These are phyloP conservation scores for Apiospora saccharicola DNA, from an alignment of 2,329 filamentous ascomycete genomes.

Conservation along the genomic window DNA sequence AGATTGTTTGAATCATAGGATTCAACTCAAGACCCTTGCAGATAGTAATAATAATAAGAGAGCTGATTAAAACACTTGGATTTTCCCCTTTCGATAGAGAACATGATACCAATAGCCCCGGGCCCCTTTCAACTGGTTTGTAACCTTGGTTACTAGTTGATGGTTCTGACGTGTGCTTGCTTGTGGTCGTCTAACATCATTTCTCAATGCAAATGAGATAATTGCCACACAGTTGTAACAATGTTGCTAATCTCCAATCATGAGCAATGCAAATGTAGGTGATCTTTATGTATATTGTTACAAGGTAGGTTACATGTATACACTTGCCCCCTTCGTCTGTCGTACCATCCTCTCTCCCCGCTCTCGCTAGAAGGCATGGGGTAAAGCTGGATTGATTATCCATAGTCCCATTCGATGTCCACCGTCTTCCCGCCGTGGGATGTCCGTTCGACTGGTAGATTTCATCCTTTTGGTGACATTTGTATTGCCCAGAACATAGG, in stretches of 20 bases:
- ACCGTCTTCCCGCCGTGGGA: background rate
- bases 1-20: background rate
- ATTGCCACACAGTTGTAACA: background rate
- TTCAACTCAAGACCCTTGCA: background rate
- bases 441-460: constrained; percentile 12
- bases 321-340: constrained; percentile 23
- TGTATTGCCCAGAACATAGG: constrained; percentile 6
- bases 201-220: background rate
- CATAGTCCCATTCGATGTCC: background rate
- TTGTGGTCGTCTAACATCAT: no score
- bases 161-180: no score
- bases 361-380: constrained; percentile 1
- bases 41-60: background rate
- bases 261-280: background rate
- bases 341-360: constrained; percentile 12
- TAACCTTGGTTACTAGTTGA: background rate
- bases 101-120: background rate
- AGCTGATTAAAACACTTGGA: background rate
- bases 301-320: constrained; percentile 31
- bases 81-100: background rate
- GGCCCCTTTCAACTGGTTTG: background rate
- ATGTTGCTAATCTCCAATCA: background rate
- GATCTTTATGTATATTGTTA: constrained; percentile 29
- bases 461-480: background rate
- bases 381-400: constrained; percentile 4